Percentiles rank a stretch among this genome's conserved stretches.
Conservation (phyloP, 352 stramenopile species). For the Pythium brachiatum region DNA sequence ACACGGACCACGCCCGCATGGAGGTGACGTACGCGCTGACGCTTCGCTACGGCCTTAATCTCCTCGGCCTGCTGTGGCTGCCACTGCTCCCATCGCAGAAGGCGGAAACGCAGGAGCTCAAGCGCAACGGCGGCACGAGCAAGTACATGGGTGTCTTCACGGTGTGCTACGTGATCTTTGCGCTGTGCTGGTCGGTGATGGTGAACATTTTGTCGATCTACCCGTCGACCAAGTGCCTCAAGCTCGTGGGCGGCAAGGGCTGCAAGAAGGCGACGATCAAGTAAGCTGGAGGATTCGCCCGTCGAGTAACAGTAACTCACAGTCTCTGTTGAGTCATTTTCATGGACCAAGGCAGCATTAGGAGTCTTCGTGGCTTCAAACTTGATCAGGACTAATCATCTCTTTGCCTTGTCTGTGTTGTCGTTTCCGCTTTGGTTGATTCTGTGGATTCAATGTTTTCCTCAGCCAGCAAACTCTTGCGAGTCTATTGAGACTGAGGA, state of each 20-base stretch:
- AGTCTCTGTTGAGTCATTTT: neutral
- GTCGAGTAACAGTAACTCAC: neutral
- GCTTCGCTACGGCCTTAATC: too few relatives aligned
- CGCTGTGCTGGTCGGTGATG: slow-evolving; percentile 13
- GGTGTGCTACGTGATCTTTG: slow-evolving; percentile 19
- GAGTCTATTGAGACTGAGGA: too few relatives aligned
- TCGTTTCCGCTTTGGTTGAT: too few relatives aligned
- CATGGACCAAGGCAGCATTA: too few relatives aligned
- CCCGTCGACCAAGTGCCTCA: neutral
- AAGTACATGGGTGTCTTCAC: slow-evolving; percentile 17
- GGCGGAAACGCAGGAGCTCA: slow-evolving; percentile 21
- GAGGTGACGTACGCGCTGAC: too few relatives aligned
- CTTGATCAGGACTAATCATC: too few relatives aligned
- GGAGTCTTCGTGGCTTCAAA: too few relatives aligned
- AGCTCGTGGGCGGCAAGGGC: neutral
- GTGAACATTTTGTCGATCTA: slow-evolving; percentile 22
- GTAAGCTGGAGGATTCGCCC: neutral
- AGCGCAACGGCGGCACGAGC: slow-evolving; percentile 21
- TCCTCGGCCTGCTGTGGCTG: too few relatives aligned
- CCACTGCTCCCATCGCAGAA: slow-evolving; percentile 28
- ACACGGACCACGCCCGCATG: too few relatives aligned
- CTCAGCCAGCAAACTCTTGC: too few relatives aligned
- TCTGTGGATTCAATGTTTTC: too few relatives aligned
- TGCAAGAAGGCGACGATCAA: neutral
- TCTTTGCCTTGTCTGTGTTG: too few relatives aligned